Evolutionary conservation across 495 filamentous ascomycete genomes (phyloP).

Genomic region (Xylaria scruposa): DNA sequence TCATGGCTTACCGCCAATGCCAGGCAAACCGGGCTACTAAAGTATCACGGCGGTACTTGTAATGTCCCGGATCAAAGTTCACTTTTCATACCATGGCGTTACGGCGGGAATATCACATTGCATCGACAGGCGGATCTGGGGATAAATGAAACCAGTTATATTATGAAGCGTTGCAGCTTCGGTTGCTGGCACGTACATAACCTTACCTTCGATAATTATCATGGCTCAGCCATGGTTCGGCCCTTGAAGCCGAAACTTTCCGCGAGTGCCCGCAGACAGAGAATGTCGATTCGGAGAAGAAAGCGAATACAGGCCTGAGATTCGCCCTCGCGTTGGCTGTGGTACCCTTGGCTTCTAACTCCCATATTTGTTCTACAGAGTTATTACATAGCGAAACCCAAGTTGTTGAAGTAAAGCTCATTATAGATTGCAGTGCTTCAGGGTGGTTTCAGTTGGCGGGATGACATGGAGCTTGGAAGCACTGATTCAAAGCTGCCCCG

Average conservation of each 20-base stretch:
- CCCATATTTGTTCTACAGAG: background rate
- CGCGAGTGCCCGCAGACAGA: background rate
- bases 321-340: background rate
- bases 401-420: background rate
- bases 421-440: slow-evolving; percentile 9
- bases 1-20: slow-evolving; percentile 56
- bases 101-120: slow-evolving; percentile 16
- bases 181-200: slow-evolving; percentile 20
- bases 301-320: background rate
- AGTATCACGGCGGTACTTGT: background rate
- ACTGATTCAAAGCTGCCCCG: background rate
- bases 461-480: background rate
- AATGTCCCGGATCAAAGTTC: background rate
- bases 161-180: slow-evolving; percentile 5
- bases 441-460: background rate
- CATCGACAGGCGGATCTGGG: slow-evolving; percentile 18
- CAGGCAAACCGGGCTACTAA: slow-evolving; percentile 54
- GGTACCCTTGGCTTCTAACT: background rate
- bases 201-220: background rate
- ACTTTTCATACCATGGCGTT: slow-evolving; percentile 27
- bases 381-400: background rate
- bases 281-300: slow-evolving; percentile 7
- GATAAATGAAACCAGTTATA: slow-evolving; percentile 7
- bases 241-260: background rate
- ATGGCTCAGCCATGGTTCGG: background rate